Evolutionary conservation across 257 asterid species (phyloP).

Genomic region (Cordia subcordata): DNA sequence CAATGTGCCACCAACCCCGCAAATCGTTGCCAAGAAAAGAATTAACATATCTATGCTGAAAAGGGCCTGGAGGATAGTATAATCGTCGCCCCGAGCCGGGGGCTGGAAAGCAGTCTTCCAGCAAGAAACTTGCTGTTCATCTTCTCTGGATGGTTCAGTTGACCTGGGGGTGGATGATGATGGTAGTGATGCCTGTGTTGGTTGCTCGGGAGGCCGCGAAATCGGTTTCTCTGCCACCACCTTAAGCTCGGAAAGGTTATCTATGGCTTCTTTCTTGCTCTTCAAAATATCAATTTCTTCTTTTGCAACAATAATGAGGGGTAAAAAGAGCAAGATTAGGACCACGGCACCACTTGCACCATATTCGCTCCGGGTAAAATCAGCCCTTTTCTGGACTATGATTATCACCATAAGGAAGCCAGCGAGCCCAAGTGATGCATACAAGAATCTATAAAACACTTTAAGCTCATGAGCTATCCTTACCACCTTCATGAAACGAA

Average conservation of each 20-base stretch:
- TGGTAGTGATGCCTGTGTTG: neutral
- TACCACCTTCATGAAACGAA: conserved; percentile 24
- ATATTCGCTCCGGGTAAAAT: conserved; percentile 14
- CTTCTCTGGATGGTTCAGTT: neutral
- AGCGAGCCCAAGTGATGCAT: conserved; percentile 32
- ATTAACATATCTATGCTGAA: conserved; percentile 22
- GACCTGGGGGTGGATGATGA: neutral
- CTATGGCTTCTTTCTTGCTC: conserved; percentile 1
- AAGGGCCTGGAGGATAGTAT: conserved; percentile 23
- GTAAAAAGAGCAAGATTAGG: conserved; percentile 17
- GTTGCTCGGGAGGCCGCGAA: neutral
- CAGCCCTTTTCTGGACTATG: conserved; percentile 15
- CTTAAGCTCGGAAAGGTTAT: conserved; percentile 2
- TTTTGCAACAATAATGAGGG: conserved; percentile 24
- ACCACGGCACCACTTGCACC: conserved; percentile 16
- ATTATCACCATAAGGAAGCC: conserved; percentile 34
- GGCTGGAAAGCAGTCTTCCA: conserved; percentile 10
- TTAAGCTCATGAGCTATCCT: conserved; percentile 26
- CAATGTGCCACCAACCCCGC: conserved; percentile 12
- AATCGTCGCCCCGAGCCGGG: conserved; percentile 7
- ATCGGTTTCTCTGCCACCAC: neutral
- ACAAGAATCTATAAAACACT: conserved; percentile 27
- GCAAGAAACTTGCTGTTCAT: conserved; percentile 3
- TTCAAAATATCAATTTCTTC: conserved; percentile 23
- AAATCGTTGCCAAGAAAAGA: conserved; percentile 7